Evolutionary conservation across 179 eudicot species (phyloP).

Genomic region (Gypsophila paniculata): DNA sequence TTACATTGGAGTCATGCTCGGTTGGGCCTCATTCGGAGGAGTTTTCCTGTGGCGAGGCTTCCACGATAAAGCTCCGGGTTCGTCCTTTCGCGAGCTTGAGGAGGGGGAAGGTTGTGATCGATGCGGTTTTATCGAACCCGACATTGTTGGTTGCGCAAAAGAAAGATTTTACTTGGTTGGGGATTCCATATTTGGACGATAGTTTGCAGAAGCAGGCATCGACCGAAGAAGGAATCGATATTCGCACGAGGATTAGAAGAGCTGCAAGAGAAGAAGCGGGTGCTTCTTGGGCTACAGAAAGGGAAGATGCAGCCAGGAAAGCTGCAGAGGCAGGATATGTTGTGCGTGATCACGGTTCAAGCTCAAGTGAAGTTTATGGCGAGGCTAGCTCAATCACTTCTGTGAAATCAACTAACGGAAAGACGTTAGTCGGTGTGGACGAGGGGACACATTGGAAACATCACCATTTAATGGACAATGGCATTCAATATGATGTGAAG

Average conservation of each 20-base stretch:
- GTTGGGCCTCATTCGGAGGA: constrained; percentile 84
- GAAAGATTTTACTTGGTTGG: constrained; percentile 87
- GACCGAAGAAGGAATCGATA: constrained; percentile 89
- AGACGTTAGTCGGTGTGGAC: constrained; percentile 46
- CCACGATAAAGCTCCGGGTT: constrained; percentile 65
- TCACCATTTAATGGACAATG: constrained; percentile 90
- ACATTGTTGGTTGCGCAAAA: constrained; percentile 79
- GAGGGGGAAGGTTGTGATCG: constrained; percentile 86
- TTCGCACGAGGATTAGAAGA: constrained; percentile 78
- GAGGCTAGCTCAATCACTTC: constrained; percentile 31
- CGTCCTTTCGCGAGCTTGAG: constrained; percentile 82
- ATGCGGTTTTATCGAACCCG: constrained; percentile 80
- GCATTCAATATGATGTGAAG: constrained; percentile 81
- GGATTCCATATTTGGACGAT: constrained; percentile 70
- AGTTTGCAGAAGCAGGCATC: constrained; percentile 58
- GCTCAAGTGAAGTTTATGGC: constrained; percentile 29
- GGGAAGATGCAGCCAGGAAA: constrained; percentile 65
- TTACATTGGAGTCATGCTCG: constrained; percentile 89
- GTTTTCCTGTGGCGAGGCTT: constrained; percentile 89
- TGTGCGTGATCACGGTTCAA: constrained; percentile 39
- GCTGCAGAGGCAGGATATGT: constrained; percentile 69
- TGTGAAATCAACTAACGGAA: constrained; percentile 30
- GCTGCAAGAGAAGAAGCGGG: constrained; percentile 75
- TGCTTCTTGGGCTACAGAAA: constrained; percentile 51
- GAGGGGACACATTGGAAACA: constrained; percentile 77